Base-by-base conservation (phyloP, 225 moss, liverwort and hornwort species). In the Asterella californica region DNA sequence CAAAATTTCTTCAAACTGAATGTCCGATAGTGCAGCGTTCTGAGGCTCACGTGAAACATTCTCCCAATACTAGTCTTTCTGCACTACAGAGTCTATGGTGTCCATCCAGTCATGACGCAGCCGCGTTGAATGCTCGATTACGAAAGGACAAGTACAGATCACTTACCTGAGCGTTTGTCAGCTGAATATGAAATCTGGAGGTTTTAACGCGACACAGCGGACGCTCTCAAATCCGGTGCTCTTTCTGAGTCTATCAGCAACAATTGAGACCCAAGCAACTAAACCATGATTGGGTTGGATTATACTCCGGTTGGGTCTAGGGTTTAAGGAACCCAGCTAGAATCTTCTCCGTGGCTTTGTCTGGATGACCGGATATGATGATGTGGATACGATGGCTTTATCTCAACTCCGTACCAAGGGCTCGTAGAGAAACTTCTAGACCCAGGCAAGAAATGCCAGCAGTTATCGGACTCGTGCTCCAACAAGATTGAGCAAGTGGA, bases 331-430 rank as follows among this genome's bases (percentile, higher is more conserved):
- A 32, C 14, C 30, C 12, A 30, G 9, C 9, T 24, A 27, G 62
- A 30, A 42, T 42, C 42, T 42, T 42, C 32, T 12, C 2, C 24
- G 24, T 62, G 0, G 6, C 64, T 33, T 30, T 32, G 64, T 63
- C 64, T 65, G 64, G 64, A 33, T 32, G 64, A 6, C 29, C 29
- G 63, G 63, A 63, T 63, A 63, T 63, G 63, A 63, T 63, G 63
- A 12, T 63, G 63, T 30, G 63, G 63, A 61, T 8, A 25, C 61
- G 49, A 49, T 49, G 49, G 8, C 49, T 61, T 25, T n/a, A 61
- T 61, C 61, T 79, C 33, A 47, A 37, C n/a, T n/a, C n/a, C n/a
- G n/a, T n/a, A n/a, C n/a, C n/a, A n/a, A n/a, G n/a, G n/a, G n/a
- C n/a, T n/a, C n/a, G n/a, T n/a, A n/a, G n/a, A n/a, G n/a, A n/a